phyloP scores from a whole-genome alignment of 2,329 filamentous ascomycete genomes.

The Colletotrichum noveboracense region DNA sequence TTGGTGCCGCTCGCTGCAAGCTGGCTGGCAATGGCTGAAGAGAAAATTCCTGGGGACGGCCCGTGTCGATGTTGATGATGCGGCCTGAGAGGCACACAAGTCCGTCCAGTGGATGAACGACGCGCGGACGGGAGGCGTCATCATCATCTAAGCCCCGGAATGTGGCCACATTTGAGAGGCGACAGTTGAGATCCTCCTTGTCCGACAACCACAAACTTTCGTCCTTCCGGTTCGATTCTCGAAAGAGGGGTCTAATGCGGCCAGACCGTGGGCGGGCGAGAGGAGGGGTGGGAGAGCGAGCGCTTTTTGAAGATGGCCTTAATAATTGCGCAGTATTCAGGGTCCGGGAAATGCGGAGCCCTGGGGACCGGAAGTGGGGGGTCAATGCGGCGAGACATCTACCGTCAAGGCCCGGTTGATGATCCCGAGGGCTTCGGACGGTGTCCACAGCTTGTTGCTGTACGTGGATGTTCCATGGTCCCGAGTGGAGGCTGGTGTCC shows the following conservation, averaged over 20 bases:
- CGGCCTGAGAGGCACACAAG: neutral
- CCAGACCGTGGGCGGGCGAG: neutral
- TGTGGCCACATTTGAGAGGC: neutral
- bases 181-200: neutral
- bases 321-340: neutral
- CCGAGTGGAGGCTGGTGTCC: neutral
- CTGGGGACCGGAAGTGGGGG: neutral
- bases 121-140: neutral
- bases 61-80: neutral
- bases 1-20: neutral
- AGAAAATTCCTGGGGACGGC: neutral
- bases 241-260: neutral
- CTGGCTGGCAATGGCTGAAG: neutral
- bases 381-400: neutral
- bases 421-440: neutral
- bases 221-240: neutral
- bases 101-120: neutral
- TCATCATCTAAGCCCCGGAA: neutral
- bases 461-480: neutral
- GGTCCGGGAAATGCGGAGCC: conserved; percentile 1
- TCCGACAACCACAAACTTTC: neutral
- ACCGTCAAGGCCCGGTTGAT: neutral
- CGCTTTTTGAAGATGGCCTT: neutral
- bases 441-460: neutral
- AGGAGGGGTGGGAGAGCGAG: neutral